These are phyloP conservation scores for Vitis hybrid DNA, from an alignment of 177 flowering plant species.

Conservation along the genomic window DNA sequence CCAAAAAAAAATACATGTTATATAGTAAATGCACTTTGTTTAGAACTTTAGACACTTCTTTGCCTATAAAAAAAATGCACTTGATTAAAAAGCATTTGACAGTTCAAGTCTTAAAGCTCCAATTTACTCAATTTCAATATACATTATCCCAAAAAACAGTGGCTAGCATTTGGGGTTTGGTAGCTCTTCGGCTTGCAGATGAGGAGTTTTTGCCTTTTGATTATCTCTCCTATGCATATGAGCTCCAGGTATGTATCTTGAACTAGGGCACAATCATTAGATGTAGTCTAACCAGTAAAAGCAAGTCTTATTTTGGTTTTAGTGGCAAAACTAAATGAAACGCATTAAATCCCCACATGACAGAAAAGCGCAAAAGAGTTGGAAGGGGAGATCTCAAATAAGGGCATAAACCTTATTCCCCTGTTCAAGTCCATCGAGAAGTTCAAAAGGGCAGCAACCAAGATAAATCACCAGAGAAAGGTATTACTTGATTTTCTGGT, in stretches of 20 bases:
- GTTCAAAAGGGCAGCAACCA: constrained; percentile 49
- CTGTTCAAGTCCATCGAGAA: constrained; percentile 58
- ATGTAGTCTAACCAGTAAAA: not conserved
- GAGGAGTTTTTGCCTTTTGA: constrained; percentile 63
- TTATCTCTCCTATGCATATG: constrained; percentile 59
- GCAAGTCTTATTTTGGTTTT: not conserved
- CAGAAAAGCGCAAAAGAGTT: constrained; percentile 52
- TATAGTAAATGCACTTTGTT: not conserved
- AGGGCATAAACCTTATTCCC: constrained; percentile 41
- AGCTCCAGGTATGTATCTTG: constrained; percentile 54
- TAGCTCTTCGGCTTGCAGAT: constrained; percentile 74
- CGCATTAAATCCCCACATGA: constrained; percentile 4
- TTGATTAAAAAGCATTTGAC: not conserved
- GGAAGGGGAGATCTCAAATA: constrained; percentile 29
- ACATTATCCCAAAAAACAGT: constrained; percentile 26
- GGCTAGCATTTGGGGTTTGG: constrained; percentile 71
- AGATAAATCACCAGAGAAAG: constrained; percentile 46
- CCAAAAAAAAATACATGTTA: not conserved
- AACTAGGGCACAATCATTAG: not conserved
- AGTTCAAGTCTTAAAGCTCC: not conserved
- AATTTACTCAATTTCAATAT: not conserved
- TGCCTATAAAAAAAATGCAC: too few species aligned
- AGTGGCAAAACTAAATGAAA: constrained; percentile 4
- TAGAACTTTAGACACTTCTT: not conserved
- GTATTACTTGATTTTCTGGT: constrained; percentile 23